Conservation (phyloP, 805 yeast genomes). For the Crinitomyces ghanaensis region DNA sequence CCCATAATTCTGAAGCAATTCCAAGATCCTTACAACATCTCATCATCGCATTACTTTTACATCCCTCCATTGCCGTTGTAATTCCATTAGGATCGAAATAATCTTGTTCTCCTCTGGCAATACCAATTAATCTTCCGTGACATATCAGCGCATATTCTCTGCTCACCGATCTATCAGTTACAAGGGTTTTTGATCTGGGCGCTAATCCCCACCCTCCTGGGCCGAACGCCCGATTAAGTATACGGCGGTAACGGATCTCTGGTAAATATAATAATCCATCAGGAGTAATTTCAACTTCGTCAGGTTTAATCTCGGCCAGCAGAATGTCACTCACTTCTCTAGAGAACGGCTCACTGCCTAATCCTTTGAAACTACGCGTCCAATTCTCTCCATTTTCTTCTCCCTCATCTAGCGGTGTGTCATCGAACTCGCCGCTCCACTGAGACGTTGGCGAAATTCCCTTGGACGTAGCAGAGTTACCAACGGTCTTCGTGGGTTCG, state of each 20-base stretch:
- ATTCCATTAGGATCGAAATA: slow-evolving; percentile 77
- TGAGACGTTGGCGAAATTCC: neutral
- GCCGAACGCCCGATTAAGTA: slow-evolving; percentile 83
- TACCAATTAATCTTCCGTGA: slow-evolving; percentile 76
- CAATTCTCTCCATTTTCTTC: slow-evolving; percentile 36
- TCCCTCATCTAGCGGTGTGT: slow-evolving; percentile 6
- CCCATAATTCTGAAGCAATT: slow-evolving; percentile 95
- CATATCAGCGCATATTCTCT: slow-evolving; percentile 85
- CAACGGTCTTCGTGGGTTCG: slow-evolving; percentile 1
- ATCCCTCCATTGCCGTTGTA: slow-evolving; percentile 95
- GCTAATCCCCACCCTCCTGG: slow-evolving; percentile 99
- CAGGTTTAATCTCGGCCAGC: slow-evolving; percentile 46
- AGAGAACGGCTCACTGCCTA: slow-evolving; percentile 70
- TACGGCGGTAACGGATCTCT: slow-evolving; percentile 88
- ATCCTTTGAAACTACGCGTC: slow-evolving; percentile 79
- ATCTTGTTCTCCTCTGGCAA: slow-evolving; percentile 94
- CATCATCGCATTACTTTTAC: slow-evolving; percentile 94
- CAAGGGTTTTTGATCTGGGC: slow-evolving; percentile 75
- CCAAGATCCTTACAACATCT: slow-evolving; percentile 97
- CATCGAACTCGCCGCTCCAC: slow-evolving; percentile 1
- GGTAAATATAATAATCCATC: slow-evolving; percentile 89
- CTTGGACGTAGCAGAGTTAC: neutral
- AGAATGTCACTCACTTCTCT: slow-evolving; percentile 49
- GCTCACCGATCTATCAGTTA: slow-evolving; percentile 65
- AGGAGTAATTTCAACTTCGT: slow-evolving; percentile 88